Percentiles rank a stretch among this genome's conserved stretches.
Conservation (phyloP, 202 grass and related monocot species). For the Zoysia matrella region DNA sequence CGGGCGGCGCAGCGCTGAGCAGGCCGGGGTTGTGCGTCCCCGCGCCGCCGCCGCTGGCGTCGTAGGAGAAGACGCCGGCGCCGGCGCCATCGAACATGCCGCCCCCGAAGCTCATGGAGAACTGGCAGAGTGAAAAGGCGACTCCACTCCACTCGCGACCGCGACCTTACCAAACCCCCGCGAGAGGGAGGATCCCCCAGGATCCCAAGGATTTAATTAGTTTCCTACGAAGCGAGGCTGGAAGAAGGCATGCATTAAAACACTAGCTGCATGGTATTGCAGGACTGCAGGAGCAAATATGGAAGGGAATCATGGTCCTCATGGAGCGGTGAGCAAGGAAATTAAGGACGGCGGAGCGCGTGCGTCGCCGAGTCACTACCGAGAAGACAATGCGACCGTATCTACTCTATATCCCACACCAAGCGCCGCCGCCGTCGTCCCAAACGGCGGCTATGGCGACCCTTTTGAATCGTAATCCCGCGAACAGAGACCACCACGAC, state of each 20-base stretch:
- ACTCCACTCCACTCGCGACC: not conserved
- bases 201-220: slow-evolving; percentile 52
- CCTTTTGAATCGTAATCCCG: no score
- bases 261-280: not conserved
- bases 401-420: no score
- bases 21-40: slow-evolving; percentile 46
- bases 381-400: no score
- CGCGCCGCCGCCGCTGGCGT: slow-evolving; percentile 30
- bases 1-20: slow-evolving; percentile 39
- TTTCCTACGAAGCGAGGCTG: slow-evolving; percentile 28
- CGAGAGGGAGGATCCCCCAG: slow-evolving; percentile 20
- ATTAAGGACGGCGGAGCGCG: no score
- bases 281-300: slow-evolving; percentile 12
- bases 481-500: no score
- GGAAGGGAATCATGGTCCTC: slow-evolving; percentile 49
- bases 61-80: slow-evolving; percentile 70
- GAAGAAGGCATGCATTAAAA: slow-evolving; percentile 51
- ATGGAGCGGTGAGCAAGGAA: no score
- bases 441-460: no score
- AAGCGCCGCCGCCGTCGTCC: no score
- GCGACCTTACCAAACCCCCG: slow-evolving; percentile 41
- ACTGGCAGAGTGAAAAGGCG: no score
- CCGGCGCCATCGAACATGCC: slow-evolving; percentile 80
- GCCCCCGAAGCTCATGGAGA: slow-evolving; percentile 81
- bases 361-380: no score